phyloP scores from a whole-genome alignment of 2,329 filamentous ascomycete species.

The Aspergillus clavatus region DNA sequence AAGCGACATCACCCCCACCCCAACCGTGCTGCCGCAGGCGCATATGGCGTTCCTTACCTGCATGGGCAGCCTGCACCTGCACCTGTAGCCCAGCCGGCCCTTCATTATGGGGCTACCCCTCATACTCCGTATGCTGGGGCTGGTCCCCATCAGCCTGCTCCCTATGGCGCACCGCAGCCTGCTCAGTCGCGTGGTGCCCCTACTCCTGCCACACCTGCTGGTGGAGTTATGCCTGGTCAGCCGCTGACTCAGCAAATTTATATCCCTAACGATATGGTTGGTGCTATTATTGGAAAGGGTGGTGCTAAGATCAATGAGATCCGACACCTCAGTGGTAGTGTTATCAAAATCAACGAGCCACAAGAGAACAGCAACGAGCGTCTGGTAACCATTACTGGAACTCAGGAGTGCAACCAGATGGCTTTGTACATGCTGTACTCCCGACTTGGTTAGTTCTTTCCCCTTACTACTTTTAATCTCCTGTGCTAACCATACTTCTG shows the following conservation, averaged over 20 bases:
- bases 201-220: slow-evolving; percentile 61
- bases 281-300: slow-evolving; percentile 97
- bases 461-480: background rate
- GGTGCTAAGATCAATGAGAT: slow-evolving; percentile 99
- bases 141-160: slow-evolving; percentile 71
- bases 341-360: slow-evolving; percentile 99
- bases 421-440: slow-evolving; percentile 99
- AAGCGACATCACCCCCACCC: slow-evolving; percentile 67
- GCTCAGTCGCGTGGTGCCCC: slow-evolving; percentile 61
- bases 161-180: slow-evolving; percentile 60
- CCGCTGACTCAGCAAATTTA: slow-evolving; percentile 97
- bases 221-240: slow-evolving; percentile 69
- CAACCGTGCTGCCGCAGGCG: slow-evolving; percentile 70
- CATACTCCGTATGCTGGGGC: slow-evolving; percentile 71
- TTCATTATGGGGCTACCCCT: slow-evolving; percentile 76
- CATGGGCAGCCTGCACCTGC: slow-evolving; percentile 58
- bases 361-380: slow-evolving; percentile 99
- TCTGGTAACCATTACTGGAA: slow-evolving; percentile 93
- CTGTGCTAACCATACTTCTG: slow-evolving; percentile 12
- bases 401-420: slow-evolving; percentile 98
- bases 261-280: slow-evolving; percentile 99
- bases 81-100: slow-evolving; percentile 58
- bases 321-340: slow-evolving; percentile 89
- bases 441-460: slow-evolving; percentile 65
- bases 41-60: slow-evolving; percentile 66